Evolutionary conservation across 495 filamentous ascomycete genomes (phyloP).

Genomic region (Amphirosellinia nigrospora): DNA sequence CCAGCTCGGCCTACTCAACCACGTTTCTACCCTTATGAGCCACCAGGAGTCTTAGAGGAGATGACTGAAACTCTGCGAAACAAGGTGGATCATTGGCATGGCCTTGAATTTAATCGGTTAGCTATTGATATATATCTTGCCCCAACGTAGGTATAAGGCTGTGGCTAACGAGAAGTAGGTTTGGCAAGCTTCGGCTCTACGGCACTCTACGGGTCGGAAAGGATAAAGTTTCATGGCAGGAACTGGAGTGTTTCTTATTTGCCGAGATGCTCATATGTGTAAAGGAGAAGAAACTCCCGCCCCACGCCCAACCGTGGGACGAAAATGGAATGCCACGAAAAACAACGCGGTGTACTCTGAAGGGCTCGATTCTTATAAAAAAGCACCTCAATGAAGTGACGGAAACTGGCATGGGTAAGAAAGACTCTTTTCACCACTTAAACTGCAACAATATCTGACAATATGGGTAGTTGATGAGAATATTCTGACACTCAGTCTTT

Average conservation of each 20-base stretch:
- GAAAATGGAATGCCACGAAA: slow-evolving; percentile 65
- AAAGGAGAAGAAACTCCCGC: slow-evolving; percentile 84
- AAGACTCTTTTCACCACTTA: slow-evolving; percentile 26
- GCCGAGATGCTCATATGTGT: slow-evolving; percentile 99
- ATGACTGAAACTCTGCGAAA: slow-evolving; percentile 85
- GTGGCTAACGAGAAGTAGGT: slow-evolving; percentile 57
- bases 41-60: slow-evolving; percentile 74
- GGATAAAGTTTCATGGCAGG: slow-evolving; percentile 97
- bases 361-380: slow-evolving; percentile 98
- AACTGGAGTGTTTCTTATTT: slow-evolving; percentile 96
- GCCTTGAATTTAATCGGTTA: slow-evolving; percentile 90
- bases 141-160: not conserved
- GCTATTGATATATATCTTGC: slow-evolving; percentile 20
- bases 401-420: slow-evolving; percentile 61
- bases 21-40: slow-evolving; percentile 65
- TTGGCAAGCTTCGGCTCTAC: slow-evolving; percentile 91
- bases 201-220: slow-evolving; percentile 94
- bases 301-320: slow-evolving; percentile 59
- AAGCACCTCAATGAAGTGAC: slow-evolving; percentile 91
- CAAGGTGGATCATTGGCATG: slow-evolving; percentile 98
- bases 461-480: slow-evolving; percentile 68
- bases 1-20: slow-evolving; percentile 55
- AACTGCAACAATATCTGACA: slow-evolving; percentile 40
- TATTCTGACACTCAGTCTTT: slow-evolving; percentile 87
- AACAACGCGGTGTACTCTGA: slow-evolving; percentile 80